A percentile compares a stretch with the other conserved stretches of the same genome.
phyloP scores from a whole-genome alignment of 2,329 filamentous ascomycete species.

The Pseudogymnoascus sp. region DNA sequence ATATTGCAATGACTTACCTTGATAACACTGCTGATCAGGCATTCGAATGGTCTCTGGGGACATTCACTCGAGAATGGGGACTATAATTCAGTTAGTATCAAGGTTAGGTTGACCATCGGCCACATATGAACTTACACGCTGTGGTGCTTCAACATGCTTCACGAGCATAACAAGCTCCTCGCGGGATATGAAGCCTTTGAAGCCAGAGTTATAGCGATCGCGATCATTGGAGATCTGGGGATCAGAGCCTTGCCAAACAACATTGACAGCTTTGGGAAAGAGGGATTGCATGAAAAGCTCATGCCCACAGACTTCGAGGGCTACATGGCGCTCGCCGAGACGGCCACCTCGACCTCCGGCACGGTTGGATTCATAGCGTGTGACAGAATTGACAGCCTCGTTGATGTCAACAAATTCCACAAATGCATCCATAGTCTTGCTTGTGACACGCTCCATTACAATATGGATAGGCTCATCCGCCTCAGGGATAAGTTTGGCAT shows the following conservation, averaged over 20 bases:
- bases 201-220: slow-evolving; percentile 40
- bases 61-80: slow-evolving; percentile 54
- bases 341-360: slow-evolving; percentile 36
- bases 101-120: neutral
- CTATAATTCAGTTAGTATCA: slow-evolving; percentile 30
- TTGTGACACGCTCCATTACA: slow-evolving; percentile 56
- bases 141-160: slow-evolving; percentile 55
- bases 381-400: slow-evolving; percentile 48
- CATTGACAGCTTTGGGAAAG: slow-evolving; percentile 51
- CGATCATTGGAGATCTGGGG: slow-evolving; percentile 36
- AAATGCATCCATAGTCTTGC: slow-evolving; percentile 56
- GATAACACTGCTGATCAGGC: slow-evolving; percentile 50
- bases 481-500: slow-evolving; percentile 48
- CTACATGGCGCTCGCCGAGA: slow-evolving; percentile 51
- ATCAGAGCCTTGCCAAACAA: slow-evolving; percentile 45
- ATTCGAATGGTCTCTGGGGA: slow-evolving; percentile 59
- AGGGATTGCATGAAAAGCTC: slow-evolving; percentile 52
- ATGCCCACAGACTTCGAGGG: slow-evolving; percentile 51
- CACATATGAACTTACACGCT: slow-evolving; percentile 44
- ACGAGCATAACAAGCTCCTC: slow-evolving; percentile 59
- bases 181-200: slow-evolving; percentile 52
- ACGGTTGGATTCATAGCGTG: slow-evolving; percentile 38
- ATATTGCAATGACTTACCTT: slow-evolving; percentile 23
- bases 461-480: slow-evolving; percentile 51
- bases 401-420: slow-evolving; percentile 48